Evolutionary conservation across 805 yeast genomes (phyloP).

Genomic region (Kregervanrija delftensis): DNA sequence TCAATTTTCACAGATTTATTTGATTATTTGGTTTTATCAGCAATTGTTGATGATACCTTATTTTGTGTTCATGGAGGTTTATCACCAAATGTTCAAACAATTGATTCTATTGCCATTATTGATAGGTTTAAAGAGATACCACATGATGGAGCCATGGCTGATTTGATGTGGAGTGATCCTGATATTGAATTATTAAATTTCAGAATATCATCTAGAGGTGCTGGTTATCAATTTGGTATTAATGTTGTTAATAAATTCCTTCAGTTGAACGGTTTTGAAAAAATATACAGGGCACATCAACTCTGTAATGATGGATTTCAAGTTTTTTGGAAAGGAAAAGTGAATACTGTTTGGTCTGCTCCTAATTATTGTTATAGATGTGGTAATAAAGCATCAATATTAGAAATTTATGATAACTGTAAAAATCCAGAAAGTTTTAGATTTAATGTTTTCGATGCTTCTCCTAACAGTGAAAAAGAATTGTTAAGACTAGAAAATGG

Average conservation of each 20-base stretch:
- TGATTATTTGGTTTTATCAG: slow-evolving; percentile 84
- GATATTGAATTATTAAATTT: slow-evolving; percentile 77
- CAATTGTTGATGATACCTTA: slow-evolving; percentile 80
- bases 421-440: slow-evolving; percentile 53
- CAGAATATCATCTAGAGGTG: slow-evolving; percentile 90
- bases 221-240: slow-evolving; percentile 93
- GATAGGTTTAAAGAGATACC: slow-evolving; percentile 95
- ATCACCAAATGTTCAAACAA: slow-evolving; percentile 89
- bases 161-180: slow-evolving; percentile 97
- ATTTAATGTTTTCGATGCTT: slow-evolving; percentile 94
- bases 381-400: slow-evolving; percentile 95
- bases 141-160: slow-evolving; percentile 99
- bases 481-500: slow-evolving; percentile 36
- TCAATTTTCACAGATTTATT: slow-evolving; percentile 82
- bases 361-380: slow-evolving; percentile 97
- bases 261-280: slow-evolving; percentile 67
- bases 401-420: slow-evolving; percentile 61
- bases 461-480: slow-evolving; percentile 81
- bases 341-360: slow-evolving; percentile 97
- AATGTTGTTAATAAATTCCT: slow-evolving; percentile 87
- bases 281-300: slow-evolving; percentile 91
- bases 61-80: slow-evolving; percentile 97
- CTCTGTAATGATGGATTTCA: slow-evolving; percentile 95
- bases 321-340: slow-evolving; percentile 80
- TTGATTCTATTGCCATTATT: slow-evolving; percentile 84